Percentiles rank a stretch among this genome's conserved stretches.
phyloP scores from a whole-genome alignment of 208 protist genomes.

The Pavlovales sp. region DNA sequence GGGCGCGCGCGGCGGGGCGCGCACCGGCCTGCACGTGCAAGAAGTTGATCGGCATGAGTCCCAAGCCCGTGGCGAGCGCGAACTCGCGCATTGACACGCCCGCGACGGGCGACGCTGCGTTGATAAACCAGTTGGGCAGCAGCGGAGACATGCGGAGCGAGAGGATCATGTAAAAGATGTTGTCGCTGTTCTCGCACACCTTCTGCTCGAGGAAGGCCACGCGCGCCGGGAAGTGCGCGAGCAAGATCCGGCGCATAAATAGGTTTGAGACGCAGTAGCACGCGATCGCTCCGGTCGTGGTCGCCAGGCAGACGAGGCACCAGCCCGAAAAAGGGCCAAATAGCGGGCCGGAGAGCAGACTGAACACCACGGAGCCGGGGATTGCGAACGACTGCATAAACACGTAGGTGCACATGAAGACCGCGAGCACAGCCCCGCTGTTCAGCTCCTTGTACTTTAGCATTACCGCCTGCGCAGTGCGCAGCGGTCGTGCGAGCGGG shows the following conservation, averaged over 20 bases:
- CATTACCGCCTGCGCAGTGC: not conserved
- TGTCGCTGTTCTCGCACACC: conserved; percentile 58
- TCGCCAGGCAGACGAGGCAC: not conserved
- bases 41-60: conserved; percentile 38
- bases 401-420: not conserved
- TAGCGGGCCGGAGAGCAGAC: not conserved
- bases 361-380: not conserved
- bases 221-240: not conserved
- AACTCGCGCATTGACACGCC: conserved; percentile 70
- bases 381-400: not conserved
- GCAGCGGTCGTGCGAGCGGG: too few species aligned
- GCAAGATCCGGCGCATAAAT: not conserved
- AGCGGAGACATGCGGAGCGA: conserved; percentile 82
- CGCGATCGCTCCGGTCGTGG: not conserved
- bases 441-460: not conserved
- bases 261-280: not conserved
- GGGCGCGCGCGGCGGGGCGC: too few species aligned
- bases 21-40: not conserved
- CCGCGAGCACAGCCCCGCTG: not conserved
- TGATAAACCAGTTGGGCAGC: conserved; percentile 86
- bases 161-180: conserved; percentile 79
- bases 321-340: not conserved
- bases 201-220: conserved; percentile 1
- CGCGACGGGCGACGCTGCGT: conserved; percentile 75
- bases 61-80: conserved; percentile 72